Conservation (phyloP, 106 monocot genomes). For the Allium cepa region DNA sequence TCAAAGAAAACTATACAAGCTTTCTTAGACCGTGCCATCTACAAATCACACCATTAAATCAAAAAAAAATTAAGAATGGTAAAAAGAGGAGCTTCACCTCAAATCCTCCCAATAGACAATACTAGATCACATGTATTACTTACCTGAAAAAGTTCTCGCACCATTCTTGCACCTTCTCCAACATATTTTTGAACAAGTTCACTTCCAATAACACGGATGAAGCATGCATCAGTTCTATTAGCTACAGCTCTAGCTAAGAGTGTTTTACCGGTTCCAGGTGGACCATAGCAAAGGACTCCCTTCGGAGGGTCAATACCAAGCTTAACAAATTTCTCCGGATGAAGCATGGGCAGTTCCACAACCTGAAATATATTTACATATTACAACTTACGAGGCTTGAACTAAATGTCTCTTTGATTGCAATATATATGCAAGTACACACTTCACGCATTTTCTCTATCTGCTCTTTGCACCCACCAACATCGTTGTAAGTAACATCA, state of each 20-base stretch:
- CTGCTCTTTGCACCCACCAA: constrained; percentile 98
- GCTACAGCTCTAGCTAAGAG: constrained; percentile 96
- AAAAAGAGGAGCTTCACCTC: neutral
- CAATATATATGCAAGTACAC: neutral
- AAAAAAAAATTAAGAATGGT: neutral
- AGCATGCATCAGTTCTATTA: constrained; percentile 95
- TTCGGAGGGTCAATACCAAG: constrained; percentile 99
- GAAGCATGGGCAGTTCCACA: constrained; percentile 98
- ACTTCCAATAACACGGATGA: constrained; percentile 96
- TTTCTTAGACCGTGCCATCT: constrained; percentile 98
- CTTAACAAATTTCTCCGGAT: constrained; percentile 99
- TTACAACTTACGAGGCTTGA: neutral
- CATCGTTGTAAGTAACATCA: constrained; percentile 98
- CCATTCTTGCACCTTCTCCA: constrained; percentile 98
- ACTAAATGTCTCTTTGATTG: no score
- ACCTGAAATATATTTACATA: constrained; percentile 29
- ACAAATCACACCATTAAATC: constrained; percentile 6
- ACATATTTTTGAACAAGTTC: constrained; percentile 99
- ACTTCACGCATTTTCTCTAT: constrained; percentile 99
- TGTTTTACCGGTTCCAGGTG: constrained; percentile 97
- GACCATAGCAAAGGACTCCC: constrained; percentile 95
- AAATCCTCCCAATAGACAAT: neutral
- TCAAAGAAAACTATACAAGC: constrained; percentile 98
- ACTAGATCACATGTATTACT: neutral
- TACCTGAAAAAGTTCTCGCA: constrained; percentile 99